phyloP scores from a whole-genome alignment of 768 basidiomycete species.

The Mycena galopus region DNA sequence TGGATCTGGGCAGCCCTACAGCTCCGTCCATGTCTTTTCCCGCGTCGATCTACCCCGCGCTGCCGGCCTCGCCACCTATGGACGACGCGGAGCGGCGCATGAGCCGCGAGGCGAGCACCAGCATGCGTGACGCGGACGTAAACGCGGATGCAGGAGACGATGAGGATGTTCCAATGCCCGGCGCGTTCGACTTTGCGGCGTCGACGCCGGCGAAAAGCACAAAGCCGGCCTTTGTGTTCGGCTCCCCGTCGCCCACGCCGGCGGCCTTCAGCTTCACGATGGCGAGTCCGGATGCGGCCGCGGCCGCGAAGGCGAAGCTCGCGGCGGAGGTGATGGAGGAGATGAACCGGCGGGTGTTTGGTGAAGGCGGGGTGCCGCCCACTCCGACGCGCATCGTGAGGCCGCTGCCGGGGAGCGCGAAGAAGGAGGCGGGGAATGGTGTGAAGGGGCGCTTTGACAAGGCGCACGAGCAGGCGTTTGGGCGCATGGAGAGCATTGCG shows the following conservation, averaged over 20 bases:
- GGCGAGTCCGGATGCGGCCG: conserved; percentile 15
- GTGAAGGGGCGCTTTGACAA: conserved; percentile 60
- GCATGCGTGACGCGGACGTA: background rate
- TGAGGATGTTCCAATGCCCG: conserved; percentile 50
- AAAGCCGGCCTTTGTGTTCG: conserved; percentile 77
- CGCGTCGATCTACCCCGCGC: conserved; percentile 26
- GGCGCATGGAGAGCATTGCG: conserved; percentile 84
- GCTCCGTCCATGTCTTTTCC: conserved; percentile 30
- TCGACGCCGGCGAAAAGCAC: conserved; percentile 23
- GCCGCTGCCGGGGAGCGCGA: conserved; percentile 48
- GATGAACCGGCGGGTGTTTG: conserved; percentile 80
- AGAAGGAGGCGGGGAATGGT: conserved; percentile 44
- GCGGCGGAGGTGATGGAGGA: conserved; percentile 83
- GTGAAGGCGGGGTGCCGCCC: conserved; percentile 61
- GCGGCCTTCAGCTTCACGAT: conserved; percentile 64
- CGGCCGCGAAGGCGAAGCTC: conserved; percentile 48
- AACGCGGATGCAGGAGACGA: conserved; percentile 32
- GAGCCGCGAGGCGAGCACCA: conserved; percentile 29
- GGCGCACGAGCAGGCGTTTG: conserved; percentile 74
- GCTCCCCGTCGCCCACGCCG: conserved; percentile 78
- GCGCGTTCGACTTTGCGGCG: conserved; percentile 38
- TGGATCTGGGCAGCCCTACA: conserved; percentile 70
- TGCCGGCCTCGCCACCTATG: conserved; percentile 30
- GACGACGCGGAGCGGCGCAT: conserved; percentile 33
- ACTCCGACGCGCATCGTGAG: conserved; percentile 33